phyloP scores from a whole-genome alignment of 352 stramenopile species.

The Phytophthora nicotianae region DNA sequence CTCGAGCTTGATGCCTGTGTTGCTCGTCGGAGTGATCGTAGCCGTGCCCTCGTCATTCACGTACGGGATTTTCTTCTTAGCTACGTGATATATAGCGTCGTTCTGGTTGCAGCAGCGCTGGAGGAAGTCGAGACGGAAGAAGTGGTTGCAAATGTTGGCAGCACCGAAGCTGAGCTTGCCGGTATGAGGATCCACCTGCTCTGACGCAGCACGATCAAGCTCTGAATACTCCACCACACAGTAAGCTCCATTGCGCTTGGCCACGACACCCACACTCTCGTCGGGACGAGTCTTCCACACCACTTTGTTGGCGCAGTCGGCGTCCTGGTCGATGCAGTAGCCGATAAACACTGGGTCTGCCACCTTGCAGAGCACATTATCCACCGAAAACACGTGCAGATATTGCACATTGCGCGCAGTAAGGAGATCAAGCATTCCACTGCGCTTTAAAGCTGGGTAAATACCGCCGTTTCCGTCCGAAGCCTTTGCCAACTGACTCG shows the following conservation, averaged over 20 bases:
- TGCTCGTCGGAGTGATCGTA: slow-evolving; percentile 80
- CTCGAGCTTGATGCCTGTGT: slow-evolving; percentile 98
- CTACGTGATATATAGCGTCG: slow-evolving; percentile 96
- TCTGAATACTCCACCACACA: slow-evolving; percentile 99
- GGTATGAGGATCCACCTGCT: slow-evolving; percentile 58
- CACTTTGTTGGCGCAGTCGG: slow-evolving; percentile 97
- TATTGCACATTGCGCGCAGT: slow-evolving; percentile 88
- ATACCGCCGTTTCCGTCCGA: slow-evolving; percentile 98
- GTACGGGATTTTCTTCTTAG: slow-evolving; percentile 97
- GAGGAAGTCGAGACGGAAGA: slow-evolving; percentile 88
- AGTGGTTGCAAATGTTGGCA: slow-evolving; percentile 99
- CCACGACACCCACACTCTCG: slow-evolving; percentile 94
- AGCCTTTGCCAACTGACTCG: slow-evolving; percentile 84
- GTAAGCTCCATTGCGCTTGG: slow-evolving; percentile 77
- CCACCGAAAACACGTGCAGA: slow-evolving; percentile 97
- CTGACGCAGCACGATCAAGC: slow-evolving; percentile 80
- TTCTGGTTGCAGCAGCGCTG: slow-evolving; percentile 89
- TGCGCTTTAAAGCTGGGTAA: slow-evolving; percentile 93
- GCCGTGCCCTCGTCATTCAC: slow-evolving; percentile 83
- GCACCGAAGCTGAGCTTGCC: slow-evolving; percentile 94
- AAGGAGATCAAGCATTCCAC: slow-evolving; percentile 90
- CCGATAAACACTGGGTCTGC: slow-evolving; percentile 97
- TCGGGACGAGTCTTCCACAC: slow-evolving; percentile 93
- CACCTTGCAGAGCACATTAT: slow-evolving; percentile 97
- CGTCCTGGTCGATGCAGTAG: slow-evolving; percentile 93